Base-by-base conservation (phyloP, 345 rosid species). In the Raphanus raphanistrum region DNA sequence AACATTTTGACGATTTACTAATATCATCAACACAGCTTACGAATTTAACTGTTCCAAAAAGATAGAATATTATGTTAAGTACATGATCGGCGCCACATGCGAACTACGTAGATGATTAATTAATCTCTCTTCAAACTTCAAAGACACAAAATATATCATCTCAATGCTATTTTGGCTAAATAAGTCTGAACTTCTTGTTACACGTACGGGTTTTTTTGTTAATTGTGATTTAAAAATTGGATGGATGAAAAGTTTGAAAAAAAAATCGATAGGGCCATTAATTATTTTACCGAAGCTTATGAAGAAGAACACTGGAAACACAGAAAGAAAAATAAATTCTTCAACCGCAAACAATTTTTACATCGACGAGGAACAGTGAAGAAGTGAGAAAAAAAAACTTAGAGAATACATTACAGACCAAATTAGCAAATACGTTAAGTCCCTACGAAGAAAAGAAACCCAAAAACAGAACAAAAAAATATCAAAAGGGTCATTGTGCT, bases 261-360 rank as follows among this genome's bases (percentile, higher is more conserved):
- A 4, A 13, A 45, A 13, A 4, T 13, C 17, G 54, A 45, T 5
- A 45, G 13, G 1, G 17, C 36, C 36, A 2, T 12, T 27, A 48
- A 48, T 27, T 12, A 29, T 50, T 6, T 5, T 28, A 15, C 9
- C 12, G 36, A n/a, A 32, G 43, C 12, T 32, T 15, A 32, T 31
- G 66, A 8, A 62, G 15, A 16, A 9, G 5, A 63, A 32, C 43
- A 76, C 2, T 38, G 48, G 29, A 71, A 55, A 66, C 55, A 32
- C 52, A 72, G 48, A 21, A 48, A 38, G 9, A 52, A 55, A 9
- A 25, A 41, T 17, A 78, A 72, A 52, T 45, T 74, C 82, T 79
- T 79, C 82, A 74, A 69, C 75, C 66, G 79, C 75, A 74, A 79
- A 74, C 71, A 79, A 62, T 68, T 62, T 79, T 63, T 79, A 79